Percentiles rank a stretch among this genome's conserved stretches.
These are phyloP conservation scores for Ophiostoma perfectum DNA, from an alignment of 2,329 filamentous ascomycete genomes.

Conservation along the genomic window DNA sequence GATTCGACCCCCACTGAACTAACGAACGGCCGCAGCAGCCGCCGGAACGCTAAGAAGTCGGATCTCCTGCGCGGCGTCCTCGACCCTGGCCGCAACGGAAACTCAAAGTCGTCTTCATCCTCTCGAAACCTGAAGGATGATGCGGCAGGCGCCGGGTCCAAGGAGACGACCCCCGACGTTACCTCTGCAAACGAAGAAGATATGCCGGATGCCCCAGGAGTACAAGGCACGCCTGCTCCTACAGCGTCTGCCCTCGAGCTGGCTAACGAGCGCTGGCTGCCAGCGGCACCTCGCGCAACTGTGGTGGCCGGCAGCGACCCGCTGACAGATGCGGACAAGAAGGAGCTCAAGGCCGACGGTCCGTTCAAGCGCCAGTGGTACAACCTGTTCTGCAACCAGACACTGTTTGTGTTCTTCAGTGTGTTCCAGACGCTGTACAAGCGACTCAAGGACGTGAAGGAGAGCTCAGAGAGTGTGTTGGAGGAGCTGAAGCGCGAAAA, in stretches of 20 bases:
- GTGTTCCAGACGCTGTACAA: constrained; percentile 89
- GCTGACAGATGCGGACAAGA: constrained; percentile 50
- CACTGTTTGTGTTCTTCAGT: constrained; percentile 90
- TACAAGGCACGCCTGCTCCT: constrained; percentile 20
- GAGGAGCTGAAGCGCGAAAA: constrained; percentile 69
- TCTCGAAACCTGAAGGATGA: constrained; percentile 68
- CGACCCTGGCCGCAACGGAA: constrained; percentile 68
- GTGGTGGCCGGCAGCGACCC: constrained; percentile 51
- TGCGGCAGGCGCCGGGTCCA: constrained; percentile 65
- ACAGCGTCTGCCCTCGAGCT: constrained; percentile 55
- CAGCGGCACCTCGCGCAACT: constrained; percentile 52
- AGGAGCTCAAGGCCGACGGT: constrained; percentile 67
- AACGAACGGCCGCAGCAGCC: constrained; percentile 57
- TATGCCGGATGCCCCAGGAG: constrained; percentile 54
- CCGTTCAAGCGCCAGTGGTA: constrained; percentile 75
- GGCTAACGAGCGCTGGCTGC: constrained; percentile 61
- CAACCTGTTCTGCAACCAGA: constrained; percentile 87
- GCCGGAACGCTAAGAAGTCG: constrained; percentile 69
- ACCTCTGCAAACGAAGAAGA: constrained; percentile 75
- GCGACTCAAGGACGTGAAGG: constrained; percentile 77
- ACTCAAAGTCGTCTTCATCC: constrained; percentile 41
- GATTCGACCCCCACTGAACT: constrained; percentile 66
- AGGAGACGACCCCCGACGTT: constrained; percentile 82
- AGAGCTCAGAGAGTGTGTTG: constrained; percentile 65
- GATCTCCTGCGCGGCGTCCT: constrained; percentile 81